These are phyloP conservation scores for Botrytis paeoniae DNA, from an alignment of 2,329 filamentous ascomycete species.

Conservation along the genomic window DNA sequence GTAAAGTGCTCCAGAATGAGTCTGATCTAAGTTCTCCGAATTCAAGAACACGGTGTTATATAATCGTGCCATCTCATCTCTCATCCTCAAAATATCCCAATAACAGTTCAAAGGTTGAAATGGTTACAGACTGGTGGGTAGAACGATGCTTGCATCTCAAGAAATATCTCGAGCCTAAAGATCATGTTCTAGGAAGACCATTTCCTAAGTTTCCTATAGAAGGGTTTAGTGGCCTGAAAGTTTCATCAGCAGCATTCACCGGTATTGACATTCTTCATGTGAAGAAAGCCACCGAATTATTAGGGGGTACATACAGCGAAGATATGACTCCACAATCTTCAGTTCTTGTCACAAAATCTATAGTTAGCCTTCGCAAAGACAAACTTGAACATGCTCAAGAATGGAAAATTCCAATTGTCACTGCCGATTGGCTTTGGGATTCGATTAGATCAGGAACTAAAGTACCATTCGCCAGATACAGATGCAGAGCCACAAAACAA, in stretches of 20 bases:
- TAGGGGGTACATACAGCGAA: conserved; percentile 81
- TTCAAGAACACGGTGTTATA: conserved; percentile 27
- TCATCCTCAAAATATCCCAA: conserved; percentile 32
- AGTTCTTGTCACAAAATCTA: conserved; percentile 62
- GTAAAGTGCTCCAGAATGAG: conserved; percentile 29
- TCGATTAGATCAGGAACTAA: conserved; percentile 62
- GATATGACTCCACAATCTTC: conserved; percentile 69
- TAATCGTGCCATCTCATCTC: conserved; percentile 47
- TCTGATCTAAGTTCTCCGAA: conserved; percentile 24
- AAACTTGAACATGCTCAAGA: conserved; percentile 76
- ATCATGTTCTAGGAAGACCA: conserved; percentile 73
- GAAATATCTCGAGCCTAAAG: conserved; percentile 63
- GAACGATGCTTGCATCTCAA: conserved; percentile 83
- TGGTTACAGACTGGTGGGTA: conserved; percentile 88
- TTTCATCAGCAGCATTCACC: conserved; percentile 80
- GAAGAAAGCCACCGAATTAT: conserved; percentile 68
- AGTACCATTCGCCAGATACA: conserved; percentile 48
- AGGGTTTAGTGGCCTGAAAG: conserved; percentile 65
- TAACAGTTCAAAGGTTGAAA: conserved; percentile 42
- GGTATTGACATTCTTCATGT: conserved; percentile 85
- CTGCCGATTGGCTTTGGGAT: conserved; percentile 79
- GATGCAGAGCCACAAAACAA: conserved; percentile 37
- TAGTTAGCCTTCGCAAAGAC: conserved; percentile 55
- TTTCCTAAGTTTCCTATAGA: conserved; percentile 67
- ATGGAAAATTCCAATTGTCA: conserved; percentile 78